Base-by-base conservation (phyloP, 2,329 filamentous ascomycete genomes). In the Macrophomina tecta region DNA sequence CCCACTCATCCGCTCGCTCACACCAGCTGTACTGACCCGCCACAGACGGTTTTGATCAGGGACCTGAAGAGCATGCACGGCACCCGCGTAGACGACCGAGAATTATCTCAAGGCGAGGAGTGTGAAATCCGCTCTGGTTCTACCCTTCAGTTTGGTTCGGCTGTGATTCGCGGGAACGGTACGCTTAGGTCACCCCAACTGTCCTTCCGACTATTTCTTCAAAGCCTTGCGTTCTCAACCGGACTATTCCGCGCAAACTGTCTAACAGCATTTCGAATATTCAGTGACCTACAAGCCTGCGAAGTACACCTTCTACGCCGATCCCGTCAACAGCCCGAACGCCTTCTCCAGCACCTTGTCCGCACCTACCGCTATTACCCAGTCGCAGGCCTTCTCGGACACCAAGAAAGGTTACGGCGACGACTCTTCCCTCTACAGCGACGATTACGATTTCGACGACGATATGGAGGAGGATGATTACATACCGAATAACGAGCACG, bases 41-140 rank as follows among this genome's bases (percentile, higher is more conserved):
- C 65, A 12, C 34, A 66, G 58, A 68, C 68, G 8, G 75, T 88
- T 53, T 82, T 79, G 62, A 79, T 90, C 68, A 78, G 76, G 67
- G 88, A 90, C 72, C 78, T 79, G 18, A 82, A 81, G 40, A 89
- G 87, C 8, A 88, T 88, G 82, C 88, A 90, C 73, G 88, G 88
- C 36, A 90, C 87, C 18, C 82, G 76, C 67, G 69, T 89, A 58
- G 87, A 89, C 70, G 80, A 81, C 42, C 71, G 66, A 8, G 67
- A 63, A 42, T 70, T 81, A 6, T 48, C 69, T 2, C 68, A 72
- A n/a, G 64, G 73, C 18, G 69, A 61, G 14, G 70, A 73, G 8
- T 66, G 71, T 30, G 68, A 68, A 40, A 69, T 80, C 49, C 68
- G 68, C 16, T 71, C 71, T 58, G 78, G 78, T 3, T 77, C 79